Percentiles rank a stretch among this genome's conserved stretches.
phyloP scores from a whole-genome alignment of 495 filamentous ascomycete genomes.

The Penicillium daleae region DNA sequence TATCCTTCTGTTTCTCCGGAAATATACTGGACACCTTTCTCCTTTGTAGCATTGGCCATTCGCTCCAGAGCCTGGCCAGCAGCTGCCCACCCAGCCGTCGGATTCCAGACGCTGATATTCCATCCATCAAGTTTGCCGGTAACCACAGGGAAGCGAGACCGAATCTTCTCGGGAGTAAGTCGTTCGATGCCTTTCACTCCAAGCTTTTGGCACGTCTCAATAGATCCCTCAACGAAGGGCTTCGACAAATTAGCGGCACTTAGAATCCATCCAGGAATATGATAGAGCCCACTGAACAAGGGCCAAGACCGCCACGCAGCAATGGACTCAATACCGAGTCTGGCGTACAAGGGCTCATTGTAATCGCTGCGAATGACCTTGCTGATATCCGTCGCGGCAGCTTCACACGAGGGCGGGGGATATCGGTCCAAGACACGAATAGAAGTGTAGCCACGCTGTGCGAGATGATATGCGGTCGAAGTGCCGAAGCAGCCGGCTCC shows the following conservation, averaged over 20 bases:
- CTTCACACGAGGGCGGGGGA: slow-evolving; percentile 31
- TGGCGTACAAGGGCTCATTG: slow-evolving; percentile 31
- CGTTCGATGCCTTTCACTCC: slow-evolving; percentile 23
- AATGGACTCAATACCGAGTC: slow-evolving; percentile 29
- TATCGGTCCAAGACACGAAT: slow-evolving; percentile 39
- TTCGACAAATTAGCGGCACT: slow-evolving; percentile 26
- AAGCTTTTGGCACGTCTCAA: slow-evolving; percentile 25
- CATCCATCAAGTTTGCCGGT: slow-evolving; percentile 33
- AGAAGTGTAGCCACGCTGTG: slow-evolving; percentile 26
- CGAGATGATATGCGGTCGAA: slow-evolving; percentile 46
- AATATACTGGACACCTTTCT: slow-evolving; percentile 34
- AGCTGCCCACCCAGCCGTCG: slow-evolving; percentile 37
- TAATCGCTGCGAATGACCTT: slow-evolving; percentile 40
- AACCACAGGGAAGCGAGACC: slow-evolving; percentile 25
- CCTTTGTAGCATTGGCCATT: slow-evolving; percentile 31
- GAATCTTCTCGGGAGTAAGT: slow-evolving; percentile 29
- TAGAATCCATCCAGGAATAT: slow-evolving; percentile 38
- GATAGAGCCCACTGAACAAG: slow-evolving; percentile 35
- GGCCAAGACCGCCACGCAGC: slow-evolving; percentile 24
- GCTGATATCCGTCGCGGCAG: slow-evolving; percentile 35
- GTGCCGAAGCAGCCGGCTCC: slow-evolving; percentile 47
- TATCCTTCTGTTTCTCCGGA: slow-evolving; percentile 27
- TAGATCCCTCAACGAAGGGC: slow-evolving; percentile 33
- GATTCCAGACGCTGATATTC: slow-evolving; percentile 35
- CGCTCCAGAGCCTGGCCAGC: slow-evolving; percentile 29